phyloP scores from a whole-genome alignment of 371 early-diverging fungal species.

The Blakeslea trispora region DNA sequence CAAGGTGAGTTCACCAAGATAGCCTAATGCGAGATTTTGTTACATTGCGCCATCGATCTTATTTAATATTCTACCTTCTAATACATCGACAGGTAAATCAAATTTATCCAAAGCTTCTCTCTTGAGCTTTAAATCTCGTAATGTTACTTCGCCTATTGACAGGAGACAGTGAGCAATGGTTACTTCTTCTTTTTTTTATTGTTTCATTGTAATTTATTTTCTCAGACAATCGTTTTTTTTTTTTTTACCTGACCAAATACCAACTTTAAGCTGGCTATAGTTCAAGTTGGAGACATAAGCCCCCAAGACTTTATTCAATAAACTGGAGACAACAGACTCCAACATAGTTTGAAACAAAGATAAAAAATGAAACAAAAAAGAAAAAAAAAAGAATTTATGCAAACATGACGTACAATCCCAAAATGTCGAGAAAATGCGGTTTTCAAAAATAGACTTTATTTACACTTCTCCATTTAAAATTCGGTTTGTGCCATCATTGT shows the following conservation, averaged over 20 bases:
- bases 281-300: slow-evolving; percentile 96
- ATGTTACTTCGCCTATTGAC: slow-evolving; percentile 87
- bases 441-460: neutral
- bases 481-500: slow-evolving; percentile 24
- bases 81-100: slow-evolving; percentile 90
- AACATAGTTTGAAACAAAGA: slow-evolving; percentile 61
- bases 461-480: neutral
- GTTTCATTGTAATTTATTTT: too few relatives aligned
- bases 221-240: neutral
- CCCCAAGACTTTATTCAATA: slow-evolving; percentile 91
- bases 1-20: slow-evolving; percentile 89
- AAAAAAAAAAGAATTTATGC: neutral
- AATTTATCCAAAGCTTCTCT: slow-evolving; percentile 93
- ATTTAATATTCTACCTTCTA: slow-evolving; percentile 74
- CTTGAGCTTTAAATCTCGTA: slow-evolving; percentile 87
- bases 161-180: neutral
- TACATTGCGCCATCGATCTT: too few relatives aligned
- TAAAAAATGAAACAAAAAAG: neutral
- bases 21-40: slow-evolving; percentile 52
- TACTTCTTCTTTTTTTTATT: slow-evolving; percentile 1
- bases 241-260: slow-evolving; percentile 91
- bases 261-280: slow-evolving; percentile 93
- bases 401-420: neutral
- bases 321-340: slow-evolving; percentile 86
- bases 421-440: neutral